Base-by-base conservation (phyloP, 352 stramenopile species). In the Phytophthora chlamydospora region DNA sequence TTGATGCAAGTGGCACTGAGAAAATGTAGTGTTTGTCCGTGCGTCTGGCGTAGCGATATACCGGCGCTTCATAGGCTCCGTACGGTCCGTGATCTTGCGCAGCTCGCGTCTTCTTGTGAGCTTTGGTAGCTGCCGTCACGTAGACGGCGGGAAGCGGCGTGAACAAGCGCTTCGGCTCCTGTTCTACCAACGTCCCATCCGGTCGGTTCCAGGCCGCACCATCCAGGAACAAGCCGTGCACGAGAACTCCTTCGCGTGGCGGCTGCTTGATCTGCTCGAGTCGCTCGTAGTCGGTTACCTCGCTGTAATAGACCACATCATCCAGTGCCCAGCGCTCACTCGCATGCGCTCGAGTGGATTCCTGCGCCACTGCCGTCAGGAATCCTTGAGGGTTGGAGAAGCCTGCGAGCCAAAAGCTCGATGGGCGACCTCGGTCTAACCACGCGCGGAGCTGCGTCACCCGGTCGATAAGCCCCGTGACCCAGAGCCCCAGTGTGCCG, bases 1-100 rank as follows among this genome's bases (percentile, higher is more conserved):
- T 69, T 10, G 85, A 89, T n/a, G 83, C 83, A 29, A 94, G 72
- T 11, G 78, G 66, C 4, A 94, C 68, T 2, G 80, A 88, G 51
- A 91, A 89, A 73, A 94, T 88, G 45, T 88, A 88, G 64, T 91
- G 83, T 8, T 79, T 76, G 57, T 92, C 83, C 1, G 81, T 94
- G 17, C 85, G 81, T 39, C 73, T 60, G n/a, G 81, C 78, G 58
- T 94, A 92, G 43, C 84, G 83, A 69, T 94, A 94, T 17, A 85
- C 80, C 2, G 85, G 85, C 16, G 83, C 84, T 53, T 91, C 82
- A 62, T 90, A 94, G 32, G 77, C 83, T 21, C 84, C 82, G 56
- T 91, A 91, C 3, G 84, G 84, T 3, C 84, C 84, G 33, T 93
- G 87, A 58, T 91, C 85, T 13, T 66, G 64, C 21, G 74, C 83